Percentiles rank a stretch among this genome's conserved stretches.
phyloP scores from a whole-genome alignment of 2,329 filamentous ascomycete species.

The Trichophyton equinum region DNA sequence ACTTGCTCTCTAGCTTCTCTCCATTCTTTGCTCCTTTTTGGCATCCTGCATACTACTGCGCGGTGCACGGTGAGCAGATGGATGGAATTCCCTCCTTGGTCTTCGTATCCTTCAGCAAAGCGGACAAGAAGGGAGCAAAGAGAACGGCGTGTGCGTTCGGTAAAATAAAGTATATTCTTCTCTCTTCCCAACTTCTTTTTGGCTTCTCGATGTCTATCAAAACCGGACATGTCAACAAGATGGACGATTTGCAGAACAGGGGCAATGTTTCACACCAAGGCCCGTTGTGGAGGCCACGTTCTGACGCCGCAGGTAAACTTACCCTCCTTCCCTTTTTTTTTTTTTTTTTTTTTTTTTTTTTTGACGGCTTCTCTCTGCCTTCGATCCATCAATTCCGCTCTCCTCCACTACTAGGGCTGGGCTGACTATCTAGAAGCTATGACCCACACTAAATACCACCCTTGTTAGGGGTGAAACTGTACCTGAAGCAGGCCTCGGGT shows the following conservation, averaged over 20 bases:
- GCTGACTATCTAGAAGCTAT: not conserved
- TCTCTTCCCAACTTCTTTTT: not conserved
- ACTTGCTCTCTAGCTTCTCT: not conserved
- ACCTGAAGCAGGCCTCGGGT: not conserved
- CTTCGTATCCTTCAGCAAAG: not conserved
- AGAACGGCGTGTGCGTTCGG: not conserved
- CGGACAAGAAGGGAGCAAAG: not conserved
- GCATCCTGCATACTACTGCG: not conserved
- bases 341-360: not conserved
- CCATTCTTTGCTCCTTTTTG: not conserved
- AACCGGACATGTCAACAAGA: not conserved
- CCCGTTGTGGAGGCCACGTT: constrained; percentile 1
- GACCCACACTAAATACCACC: not conserved
- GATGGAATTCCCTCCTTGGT: not conserved
- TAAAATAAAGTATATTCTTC: constrained; percentile 1
- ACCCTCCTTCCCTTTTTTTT: not conserved
- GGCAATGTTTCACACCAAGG: constrained; percentile 1
- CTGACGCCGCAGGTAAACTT: not conserved
- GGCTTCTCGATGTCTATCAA: not conserved
- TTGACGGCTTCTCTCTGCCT: not conserved
- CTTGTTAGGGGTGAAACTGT: not conserved
- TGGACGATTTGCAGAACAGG: not conserved
- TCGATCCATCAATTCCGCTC: not conserved
- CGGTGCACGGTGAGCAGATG: not conserved
- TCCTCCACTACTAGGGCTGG: not conserved